Evolutionary conservation across 2,329 filamentous ascomycete species (phyloP).

Genomic region (Aspergillus ruber): DNA sequence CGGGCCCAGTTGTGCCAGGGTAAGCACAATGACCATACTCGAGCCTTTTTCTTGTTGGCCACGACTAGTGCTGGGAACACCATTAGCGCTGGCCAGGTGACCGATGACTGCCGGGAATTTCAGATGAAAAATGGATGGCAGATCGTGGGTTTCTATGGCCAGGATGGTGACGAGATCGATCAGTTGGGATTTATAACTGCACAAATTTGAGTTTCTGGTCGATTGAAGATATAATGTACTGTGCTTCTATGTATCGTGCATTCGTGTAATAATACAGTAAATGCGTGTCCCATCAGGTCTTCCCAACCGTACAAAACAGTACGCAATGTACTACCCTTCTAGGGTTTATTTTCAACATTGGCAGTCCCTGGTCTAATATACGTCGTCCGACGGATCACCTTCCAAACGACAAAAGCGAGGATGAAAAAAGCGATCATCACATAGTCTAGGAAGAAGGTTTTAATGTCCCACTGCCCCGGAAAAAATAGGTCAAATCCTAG

Average conservation of each 20-base stretch:
- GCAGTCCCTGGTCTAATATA: slow-evolving; percentile 50
- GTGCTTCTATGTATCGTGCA: no score
- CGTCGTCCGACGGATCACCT: slow-evolving; percentile 56
- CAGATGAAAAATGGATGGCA: slow-evolving; percentile 46
- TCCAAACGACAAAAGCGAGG: slow-evolving; percentile 60
- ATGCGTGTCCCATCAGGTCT: no score
- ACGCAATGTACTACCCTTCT: no score
- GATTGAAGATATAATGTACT: no score
- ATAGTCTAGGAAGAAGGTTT: slow-evolving; percentile 66
- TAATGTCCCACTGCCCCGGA: slow-evolving; percentile 55
- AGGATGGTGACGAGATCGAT: slow-evolving; percentile 51
- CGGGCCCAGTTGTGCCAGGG: slow-evolving; percentile 47
- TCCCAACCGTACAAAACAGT: no score
- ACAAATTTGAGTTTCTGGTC: slow-evolving; percentile 32
- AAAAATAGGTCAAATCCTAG: slow-evolving; percentile 68
- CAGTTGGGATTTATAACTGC: slow-evolving; percentile 37
- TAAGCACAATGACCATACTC: slow-evolving; percentile 40
- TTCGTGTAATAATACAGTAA: no score
- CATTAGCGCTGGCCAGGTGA: slow-evolving; percentile 41
- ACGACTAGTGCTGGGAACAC: slow-evolving; percentile 46
- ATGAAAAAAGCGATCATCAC: slow-evolving; percentile 60
- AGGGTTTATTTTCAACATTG: no score
- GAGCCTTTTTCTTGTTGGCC: slow-evolving; percentile 52
- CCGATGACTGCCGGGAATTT: slow-evolving; percentile 43
- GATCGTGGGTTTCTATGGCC: slow-evolving; percentile 50